These are phyloP conservation scores for Monosporozyma siamensis DNA, from an alignment of 805 yeast species.

Conservation along the genomic window DNA sequence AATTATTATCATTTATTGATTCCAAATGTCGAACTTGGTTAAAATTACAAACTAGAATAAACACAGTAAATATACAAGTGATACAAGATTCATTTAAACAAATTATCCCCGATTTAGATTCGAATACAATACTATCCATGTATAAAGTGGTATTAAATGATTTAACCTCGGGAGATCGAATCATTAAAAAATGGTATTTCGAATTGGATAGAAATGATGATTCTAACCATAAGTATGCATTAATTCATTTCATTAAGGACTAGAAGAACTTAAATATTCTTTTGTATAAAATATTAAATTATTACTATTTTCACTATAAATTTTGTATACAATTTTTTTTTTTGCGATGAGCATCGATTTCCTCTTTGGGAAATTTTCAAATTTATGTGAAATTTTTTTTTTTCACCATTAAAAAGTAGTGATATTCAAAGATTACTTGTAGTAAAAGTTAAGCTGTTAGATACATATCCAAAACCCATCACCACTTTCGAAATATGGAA, in stretches of 20 bases:
- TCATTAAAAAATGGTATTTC: not conserved
- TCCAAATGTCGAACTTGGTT: not conserved
- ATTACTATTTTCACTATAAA: too few species aligned
- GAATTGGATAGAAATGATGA: not conserved
- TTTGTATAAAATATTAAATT: too few species aligned
- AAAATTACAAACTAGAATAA: not conserved
- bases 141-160: not conserved
- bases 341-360: not conserved
- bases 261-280: not conserved
- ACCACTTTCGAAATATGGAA: slow-evolving; percentile 51
- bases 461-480: too few species aligned
- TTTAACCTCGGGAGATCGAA: not conserved
- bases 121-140: not conserved
- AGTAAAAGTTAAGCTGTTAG: too few species aligned
- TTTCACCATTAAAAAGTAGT: too few species aligned
- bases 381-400: too few species aligned
- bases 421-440: too few species aligned
- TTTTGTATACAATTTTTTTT: too few species aligned
- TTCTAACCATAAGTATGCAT: not conserved
- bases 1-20: not conserved
- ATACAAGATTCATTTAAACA: not conserved
- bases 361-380: too few species aligned
- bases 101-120: not conserved
- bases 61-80: not conserved
- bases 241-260: not conserved